A percentile compares a stretch with the other conserved stretches of the same genome.
Conservation (phyloP, 495 filamentous ascomycete genomes). For the Hypoxylon perforatum region DNA sequence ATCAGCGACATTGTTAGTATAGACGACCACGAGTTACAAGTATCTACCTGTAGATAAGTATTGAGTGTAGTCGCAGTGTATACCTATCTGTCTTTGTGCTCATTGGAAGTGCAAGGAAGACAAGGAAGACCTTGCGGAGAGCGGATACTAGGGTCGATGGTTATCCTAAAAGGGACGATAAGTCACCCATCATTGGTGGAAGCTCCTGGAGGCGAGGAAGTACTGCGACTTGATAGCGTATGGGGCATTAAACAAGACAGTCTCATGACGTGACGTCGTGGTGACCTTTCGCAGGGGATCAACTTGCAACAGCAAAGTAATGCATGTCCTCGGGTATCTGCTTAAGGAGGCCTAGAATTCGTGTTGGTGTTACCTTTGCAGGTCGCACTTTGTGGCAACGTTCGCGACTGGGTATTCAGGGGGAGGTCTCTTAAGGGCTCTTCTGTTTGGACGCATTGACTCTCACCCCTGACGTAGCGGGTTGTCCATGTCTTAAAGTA, state of each 20-base stretch:
- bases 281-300: constrained; percentile 18
- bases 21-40: constrained; percentile 4
- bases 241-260: constrained; percentile 27
- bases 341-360: constrained; percentile 25
- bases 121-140: constrained; percentile 40
- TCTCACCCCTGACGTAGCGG: constrained; percentile 10
- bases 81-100: constrained; percentile 14
- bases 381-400: constrained; percentile 31
- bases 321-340: constrained; percentile 37
- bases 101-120: constrained; percentile 34
- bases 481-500: constrained; percentile 30
- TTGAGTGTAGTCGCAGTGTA: constrained; percentile 24
- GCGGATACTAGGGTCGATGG: constrained; percentile 34
- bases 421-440: constrained; percentile 13
- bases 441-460: constrained; percentile 16
- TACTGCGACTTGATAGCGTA: constrained; percentile 35
- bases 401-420: constrained; percentile 20
- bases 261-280: constrained; percentile 40
- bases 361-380: constrained; percentile 25
- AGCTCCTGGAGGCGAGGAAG: constrained; percentile 39
- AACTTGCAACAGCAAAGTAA: constrained; percentile 29
- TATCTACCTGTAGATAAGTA: constrained; percentile 1
- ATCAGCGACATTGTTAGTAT: background rate
- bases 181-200: constrained; percentile 39
- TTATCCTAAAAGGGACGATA: constrained; percentile 41